Evolutionary conservation across 768 basidiomycete species (phyloP).

Genomic region (Hirschioporus abietinus): DNA sequence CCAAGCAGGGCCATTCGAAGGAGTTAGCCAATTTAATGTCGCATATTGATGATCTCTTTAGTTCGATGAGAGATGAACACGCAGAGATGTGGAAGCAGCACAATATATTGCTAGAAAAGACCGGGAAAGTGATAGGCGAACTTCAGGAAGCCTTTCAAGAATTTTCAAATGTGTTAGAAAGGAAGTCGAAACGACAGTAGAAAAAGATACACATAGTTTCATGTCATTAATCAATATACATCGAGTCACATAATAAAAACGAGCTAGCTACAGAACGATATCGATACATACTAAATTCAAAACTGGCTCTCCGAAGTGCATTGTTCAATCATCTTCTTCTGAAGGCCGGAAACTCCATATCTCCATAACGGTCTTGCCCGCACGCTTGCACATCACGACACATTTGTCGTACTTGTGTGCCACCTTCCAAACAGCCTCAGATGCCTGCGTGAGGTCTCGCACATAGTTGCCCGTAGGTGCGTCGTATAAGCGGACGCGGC

Average conservation of each 20-base stretch:
- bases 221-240: background rate
- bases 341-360: conserved; percentile 70
- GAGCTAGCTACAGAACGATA: background rate
- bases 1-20: too few species aligned
- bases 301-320: background rate
- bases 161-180: too few species aligned
- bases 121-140: too few species aligned
- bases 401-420: conserved; percentile 66
- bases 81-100: too few species aligned
- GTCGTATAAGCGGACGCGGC: conserved; percentile 72
- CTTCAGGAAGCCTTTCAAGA: too few species aligned
- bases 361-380: conserved; percentile 82
- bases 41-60: too few species aligned
- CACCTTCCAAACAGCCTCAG: conserved; percentile 87
- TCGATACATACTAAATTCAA: background rate
- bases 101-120: too few species aligned
- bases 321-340: conserved; percentile 16
- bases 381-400: conserved; percentile 77
- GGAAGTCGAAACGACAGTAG: too few species aligned
- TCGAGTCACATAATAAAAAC: background rate
- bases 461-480: conserved; percentile 60
- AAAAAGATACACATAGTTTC: background rate
- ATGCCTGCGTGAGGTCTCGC: conserved; percentile 70
- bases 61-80: too few species aligned
- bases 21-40: too few species aligned